phyloP scores from a whole-genome alignment of 2,329 filamentous ascomycete species.

The Conoideocrella luteorostrata region DNA sequence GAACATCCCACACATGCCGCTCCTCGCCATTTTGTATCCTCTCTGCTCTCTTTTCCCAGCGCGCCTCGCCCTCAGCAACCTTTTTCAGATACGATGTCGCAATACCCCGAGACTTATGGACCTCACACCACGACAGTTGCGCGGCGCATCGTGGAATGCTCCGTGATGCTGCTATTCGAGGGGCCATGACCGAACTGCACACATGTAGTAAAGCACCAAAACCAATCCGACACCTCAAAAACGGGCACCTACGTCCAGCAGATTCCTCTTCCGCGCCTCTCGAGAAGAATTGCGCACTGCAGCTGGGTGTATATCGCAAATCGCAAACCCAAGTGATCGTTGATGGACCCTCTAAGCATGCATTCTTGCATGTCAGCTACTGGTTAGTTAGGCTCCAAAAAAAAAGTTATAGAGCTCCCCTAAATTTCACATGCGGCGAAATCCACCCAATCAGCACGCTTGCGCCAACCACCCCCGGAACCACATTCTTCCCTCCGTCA shows the following conservation, averaged over 20 bases:
- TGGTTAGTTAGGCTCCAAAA: too few relatives aligned
- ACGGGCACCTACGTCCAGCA: background rate
- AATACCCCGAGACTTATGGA: constrained; percentile 27
- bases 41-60: constrained; percentile 43
- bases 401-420: constrained; percentile 1
- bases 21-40: constrained; percentile 43
- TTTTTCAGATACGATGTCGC: constrained; percentile 39
- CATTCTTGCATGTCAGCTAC: too few relatives aligned
- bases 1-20: constrained; percentile 52
- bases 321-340: background rate
- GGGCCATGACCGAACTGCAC: constrained; percentile 2
- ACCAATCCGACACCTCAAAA: too few relatives aligned
- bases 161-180: constrained; percentile 3
- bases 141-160: constrained; percentile 20
- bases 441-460: constrained; percentile 23
- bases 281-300: background rate
- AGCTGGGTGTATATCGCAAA: background rate
- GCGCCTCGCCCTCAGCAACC: constrained; percentile 30
- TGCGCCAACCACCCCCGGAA: constrained; percentile 9
- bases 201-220: too few relatives aligned
- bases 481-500: constrained; percentile 21
- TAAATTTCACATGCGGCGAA: constrained; percentile 21
- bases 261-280: background rate
- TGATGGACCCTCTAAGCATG: background rate
- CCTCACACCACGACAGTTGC: constrained; percentile 14